phyloP scores from a whole-genome alignment of 2,329 filamentous ascomycete species.

The Pseudogymnoascus sp. region DNA sequence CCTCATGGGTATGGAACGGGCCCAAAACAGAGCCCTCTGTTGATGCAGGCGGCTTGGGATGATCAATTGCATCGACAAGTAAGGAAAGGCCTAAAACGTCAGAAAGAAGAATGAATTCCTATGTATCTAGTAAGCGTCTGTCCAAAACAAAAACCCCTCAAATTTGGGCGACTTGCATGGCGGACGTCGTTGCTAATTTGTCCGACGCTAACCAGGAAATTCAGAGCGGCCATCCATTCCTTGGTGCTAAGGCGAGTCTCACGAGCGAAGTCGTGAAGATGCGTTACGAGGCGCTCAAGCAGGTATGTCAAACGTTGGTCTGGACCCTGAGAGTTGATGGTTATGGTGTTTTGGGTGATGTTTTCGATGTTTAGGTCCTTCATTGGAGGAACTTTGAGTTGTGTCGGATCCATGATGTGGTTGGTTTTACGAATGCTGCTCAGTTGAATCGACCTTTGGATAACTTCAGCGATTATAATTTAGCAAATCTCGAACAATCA shows the following conservation, averaged over 20 bases:
- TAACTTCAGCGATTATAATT: too few relatives aligned
- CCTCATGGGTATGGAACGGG: slow-evolving; percentile 77
- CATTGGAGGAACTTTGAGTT: neutral
- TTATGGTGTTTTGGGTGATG: slow-evolving; percentile 67
- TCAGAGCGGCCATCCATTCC: slow-evolving; percentile 70
- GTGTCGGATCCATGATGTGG: neutral
- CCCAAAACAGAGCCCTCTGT: slow-evolving; percentile 77
- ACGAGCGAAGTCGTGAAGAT: slow-evolving; percentile 74
- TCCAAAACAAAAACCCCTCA: too few relatives aligned
- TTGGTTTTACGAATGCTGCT: too few relatives aligned
- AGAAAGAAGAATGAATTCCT: slow-evolving; percentile 73
- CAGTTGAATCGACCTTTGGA: too few relatives aligned
- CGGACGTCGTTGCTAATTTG: slow-evolving; percentile 67
- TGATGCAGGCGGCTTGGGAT: slow-evolving; percentile 61
- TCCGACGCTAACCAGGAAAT: slow-evolving; percentile 64
- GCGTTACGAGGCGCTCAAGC: slow-evolving; percentile 67
- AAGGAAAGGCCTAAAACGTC: slow-evolving; percentile 73
- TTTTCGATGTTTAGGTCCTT: slow-evolving; percentile 70
- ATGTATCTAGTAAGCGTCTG: too few relatives aligned
- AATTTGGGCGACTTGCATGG: slow-evolving; percentile 24
- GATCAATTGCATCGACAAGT: slow-evolving; percentile 74
- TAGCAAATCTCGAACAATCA: too few relatives aligned
- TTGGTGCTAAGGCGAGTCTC: slow-evolving; percentile 68
- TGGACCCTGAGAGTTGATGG: slow-evolving; percentile 63
- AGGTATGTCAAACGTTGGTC: slow-evolving; percentile 57